Conservation (phyloP, 1,284 basidiomycete species). For the Erythrobasidium hasegawianum region DNA sequence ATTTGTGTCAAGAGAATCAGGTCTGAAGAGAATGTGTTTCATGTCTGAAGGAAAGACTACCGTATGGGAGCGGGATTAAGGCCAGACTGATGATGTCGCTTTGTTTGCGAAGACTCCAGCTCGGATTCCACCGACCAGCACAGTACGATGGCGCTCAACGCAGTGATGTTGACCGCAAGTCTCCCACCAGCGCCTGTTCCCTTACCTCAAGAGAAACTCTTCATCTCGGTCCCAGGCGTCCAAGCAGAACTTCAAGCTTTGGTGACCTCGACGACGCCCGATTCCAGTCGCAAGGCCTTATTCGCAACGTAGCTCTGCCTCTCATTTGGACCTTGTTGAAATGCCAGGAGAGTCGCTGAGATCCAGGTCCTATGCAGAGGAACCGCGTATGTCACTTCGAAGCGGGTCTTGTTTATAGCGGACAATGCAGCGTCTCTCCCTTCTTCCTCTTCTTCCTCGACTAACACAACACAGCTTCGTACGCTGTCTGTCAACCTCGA, state of each 20-base stretch:
- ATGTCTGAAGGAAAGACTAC: no score
- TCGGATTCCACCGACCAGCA: no score
- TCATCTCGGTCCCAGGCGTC: constrained; percentile 18
- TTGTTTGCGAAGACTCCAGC: no score
- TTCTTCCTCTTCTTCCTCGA: no score
- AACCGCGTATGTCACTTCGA: constrained; percentile 31
- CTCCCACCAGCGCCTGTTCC: constrained; percentile 30
- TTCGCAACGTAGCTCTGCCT: not conserved
- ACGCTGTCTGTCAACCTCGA: constrained; percentile 35
- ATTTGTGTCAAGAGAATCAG: no score
- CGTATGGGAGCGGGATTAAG: no score
- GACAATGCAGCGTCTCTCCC: not conserved
- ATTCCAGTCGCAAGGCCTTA: not conserved
- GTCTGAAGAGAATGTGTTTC: no score
- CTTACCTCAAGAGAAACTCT: constrained; percentile 37
- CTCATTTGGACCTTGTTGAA: no score
- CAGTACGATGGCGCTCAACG: constrained; percentile 38
- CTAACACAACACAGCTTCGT: not conserved
- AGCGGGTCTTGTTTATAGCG: constrained; percentile 38
- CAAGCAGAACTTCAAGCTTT: not conserved
- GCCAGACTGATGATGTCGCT: no score
- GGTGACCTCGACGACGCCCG: not conserved
- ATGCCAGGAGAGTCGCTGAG: no score
- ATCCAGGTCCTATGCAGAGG: constrained; percentile 7
- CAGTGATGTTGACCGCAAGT: constrained; percentile 21